Base-by-base conservation (phyloP, 495 filamentous ascomycete genomes). In the Mytilinidion resinicola region DNA sequence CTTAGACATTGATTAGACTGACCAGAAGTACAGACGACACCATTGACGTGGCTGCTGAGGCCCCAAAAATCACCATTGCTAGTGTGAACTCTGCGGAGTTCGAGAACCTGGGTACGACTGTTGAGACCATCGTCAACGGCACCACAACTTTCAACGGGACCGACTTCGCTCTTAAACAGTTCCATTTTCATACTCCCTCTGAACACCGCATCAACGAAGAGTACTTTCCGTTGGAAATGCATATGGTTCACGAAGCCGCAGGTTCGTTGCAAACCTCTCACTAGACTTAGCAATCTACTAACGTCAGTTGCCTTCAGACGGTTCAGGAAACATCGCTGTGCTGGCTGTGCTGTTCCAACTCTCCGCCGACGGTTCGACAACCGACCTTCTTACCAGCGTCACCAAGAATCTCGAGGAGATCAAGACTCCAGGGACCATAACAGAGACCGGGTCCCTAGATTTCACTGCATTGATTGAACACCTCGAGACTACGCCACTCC, bases 101-200 rank as follows among this genome's bases (percentile, higher is more conserved):
- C 56, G 78, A 82, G 72, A 84, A 85, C 62, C 70, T 83, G 10
- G 81, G 81, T 43, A 75, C 78, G n/a, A 81, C 78, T 0, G 71
- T 86, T 38, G 78, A 86, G 74, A 72, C 69, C 20, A 65, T 82
- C 14, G 73, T 69, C 25, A 72, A 73, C 43, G 73, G 72, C 10
- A 69, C 70, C 9, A 67, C 73, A 9, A 56, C 54, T 17, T 68
- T 82, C 50, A 72, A 67, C 11, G 76, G 70, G 35, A 73, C 67
- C 53, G 67, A 69, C 1, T 87, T 80, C 60, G 67, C 68, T 4
- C 74, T 89, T 17, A 69, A 76, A 38, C 85, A 89, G 62, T 87
- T 86, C 73, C 85, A 89, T 67, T 83, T 87, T 69, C 85, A 89
- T 64, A 80, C 84, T 11, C 85, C 85, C 7, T 79, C 78, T 65